Evolutionary conservation across 768 basidiomycete species (phyloP), one percentile per base, ranked within the genome.

Genomic region (Rubroboletus pulcherrimus): DNA sequence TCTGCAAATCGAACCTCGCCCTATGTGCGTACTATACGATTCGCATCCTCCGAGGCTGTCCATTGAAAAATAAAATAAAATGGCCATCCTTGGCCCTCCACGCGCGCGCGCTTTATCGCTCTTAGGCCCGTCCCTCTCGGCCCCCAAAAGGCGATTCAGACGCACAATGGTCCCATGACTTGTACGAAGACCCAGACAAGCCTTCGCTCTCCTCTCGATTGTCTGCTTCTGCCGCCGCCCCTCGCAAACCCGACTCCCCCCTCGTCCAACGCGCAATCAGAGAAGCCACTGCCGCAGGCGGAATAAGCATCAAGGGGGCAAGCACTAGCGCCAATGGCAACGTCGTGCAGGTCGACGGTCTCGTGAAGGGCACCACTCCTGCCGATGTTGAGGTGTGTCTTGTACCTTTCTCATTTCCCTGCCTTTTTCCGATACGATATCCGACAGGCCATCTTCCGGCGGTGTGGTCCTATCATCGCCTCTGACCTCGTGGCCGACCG

Each of bases 311-410:
- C 72, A 89, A 88, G 68, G 88, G 88, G 14, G 88, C 88, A 9
- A 77, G 82, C 66, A 61, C 74, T 1, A 61, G 69, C 29, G 72
- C 78, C 39, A 68, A 63, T 29, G 83, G 84, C 15, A 89, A 89
- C 61, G 82, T 87, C 35, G 83, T 93, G 0, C 82, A 91, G 66
- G 85, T 93, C 24, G 76, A 82, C 4, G 89, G 88, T 4, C 72
- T 93, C 24, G 87, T 86, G 10, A 72, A 73, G 11, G 91, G 91
- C 2, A 93, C 91, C 26, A 91, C 87, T 8, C 78, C 87, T 15
- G 90, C 87, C 15, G 91, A 93, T 68, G 91, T 93, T 46, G 81
- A 84, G 61, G 70, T 73, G 8, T 10, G 62, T 31, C 11, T 39
- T 9, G 1, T 44, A 26, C 17, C 5, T 15, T 26, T 30, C 29